phyloP scores from a whole-genome alignment of 495 filamentous ascomycete genomes.

The Daldinia bambusicola region DNA sequence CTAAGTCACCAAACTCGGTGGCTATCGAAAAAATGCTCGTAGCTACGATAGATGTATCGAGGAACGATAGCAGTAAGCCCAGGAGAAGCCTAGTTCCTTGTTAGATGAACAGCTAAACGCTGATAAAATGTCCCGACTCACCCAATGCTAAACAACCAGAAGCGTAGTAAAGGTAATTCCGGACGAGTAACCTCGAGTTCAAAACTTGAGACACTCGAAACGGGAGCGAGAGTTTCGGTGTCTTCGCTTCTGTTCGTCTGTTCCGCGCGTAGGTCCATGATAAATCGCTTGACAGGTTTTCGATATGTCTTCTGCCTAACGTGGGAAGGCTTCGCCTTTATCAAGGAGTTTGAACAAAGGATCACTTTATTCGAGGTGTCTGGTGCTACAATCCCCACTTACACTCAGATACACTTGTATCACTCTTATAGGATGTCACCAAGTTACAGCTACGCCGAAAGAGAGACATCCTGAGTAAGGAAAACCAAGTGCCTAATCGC shows the following conservation, averaged over 20 bases:
- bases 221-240: conserved; percentile 12
- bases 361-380: conserved; percentile 18
- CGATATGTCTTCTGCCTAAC: background rate
- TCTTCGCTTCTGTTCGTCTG: conserved; percentile 21
- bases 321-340: conserved; percentile 15
- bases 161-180: conserved; percentile 35
- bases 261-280: conserved; percentile 8
- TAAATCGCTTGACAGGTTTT: background rate
- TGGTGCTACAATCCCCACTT: conserved; percentile 14
- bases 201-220: conserved; percentile 29
- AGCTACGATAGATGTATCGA: conserved; percentile 60
- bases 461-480: conserved; percentile 16
- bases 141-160: conserved; percentile 39
- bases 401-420: conserved; percentile 21
- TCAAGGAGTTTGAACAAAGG: conserved; percentile 7
- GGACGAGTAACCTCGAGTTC: conserved; percentile 11
- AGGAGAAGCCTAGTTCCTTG: conserved; percentile 31
- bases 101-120: conserved; percentile 24
- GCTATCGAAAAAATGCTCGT: conserved; percentile 58
- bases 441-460: conserved; percentile 5
- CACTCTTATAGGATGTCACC: conserved; percentile 17
- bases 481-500: conserved; percentile 12
- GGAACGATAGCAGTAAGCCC: conserved; percentile 53
- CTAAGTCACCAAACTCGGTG: conserved; percentile 50
- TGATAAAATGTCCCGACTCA: conserved; percentile 21